Conservation (phyloP, 495 filamentous ascomycete species). For the Penicillium tannophilum region DNA sequence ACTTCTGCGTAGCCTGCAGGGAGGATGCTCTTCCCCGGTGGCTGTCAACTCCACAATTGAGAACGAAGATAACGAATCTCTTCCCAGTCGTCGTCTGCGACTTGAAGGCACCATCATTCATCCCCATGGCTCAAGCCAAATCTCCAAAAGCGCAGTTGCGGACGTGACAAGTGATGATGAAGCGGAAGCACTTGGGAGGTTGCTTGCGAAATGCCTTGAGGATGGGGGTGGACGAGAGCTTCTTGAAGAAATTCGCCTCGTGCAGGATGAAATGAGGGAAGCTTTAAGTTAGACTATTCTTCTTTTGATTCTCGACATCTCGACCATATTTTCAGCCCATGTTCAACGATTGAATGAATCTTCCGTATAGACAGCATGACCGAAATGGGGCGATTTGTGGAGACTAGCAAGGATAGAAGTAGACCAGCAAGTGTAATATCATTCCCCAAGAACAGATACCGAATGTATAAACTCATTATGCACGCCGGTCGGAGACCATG, state of each 20-base stretch:
- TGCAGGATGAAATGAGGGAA: constrained; percentile 3
- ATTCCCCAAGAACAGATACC: too few species aligned
- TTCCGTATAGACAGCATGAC: too few species aligned
- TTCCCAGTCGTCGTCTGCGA: not conserved
- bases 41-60: constrained; percentile 9
- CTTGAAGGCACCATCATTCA: constrained; percentile 14
- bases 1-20: constrained; percentile 11
- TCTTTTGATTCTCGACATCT: not conserved
- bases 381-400: too few species aligned
- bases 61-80: not conserved
- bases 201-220: constrained; percentile 10
- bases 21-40: constrained; percentile 15
- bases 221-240: constrained; percentile 9
- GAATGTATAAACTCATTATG: too few species aligned
- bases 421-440: too few species aligned
- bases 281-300: not conserved
- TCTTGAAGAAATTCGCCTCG: constrained; percentile 10
- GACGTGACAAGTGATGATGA: constrained; percentile 9
- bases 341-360: too few species aligned
- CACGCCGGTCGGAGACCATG: too few species aligned
- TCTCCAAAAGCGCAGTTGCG: not conserved
- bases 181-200: constrained; percentile 6
- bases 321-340: not conserved
- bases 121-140: constrained; percentile 13
- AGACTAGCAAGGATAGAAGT: too few species aligned